phyloP scores from a whole-genome alignment of 2,329 filamentous ascomycete genomes.

The Bertia moriformis region DNA sequence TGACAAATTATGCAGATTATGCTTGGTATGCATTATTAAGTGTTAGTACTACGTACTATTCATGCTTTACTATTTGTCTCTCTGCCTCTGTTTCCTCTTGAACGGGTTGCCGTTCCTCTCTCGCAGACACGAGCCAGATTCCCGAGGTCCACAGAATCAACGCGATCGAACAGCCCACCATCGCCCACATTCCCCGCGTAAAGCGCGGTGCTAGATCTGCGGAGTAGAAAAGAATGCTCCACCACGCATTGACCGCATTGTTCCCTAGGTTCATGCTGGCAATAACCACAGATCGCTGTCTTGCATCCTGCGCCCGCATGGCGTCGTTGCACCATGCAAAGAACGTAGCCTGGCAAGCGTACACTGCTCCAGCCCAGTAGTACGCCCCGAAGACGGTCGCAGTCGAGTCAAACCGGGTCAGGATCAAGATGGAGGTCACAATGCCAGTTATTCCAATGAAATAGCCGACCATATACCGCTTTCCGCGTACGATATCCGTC shows the following conservation, averaged over 20 bases:
- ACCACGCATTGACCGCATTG: constrained; percentile 60
- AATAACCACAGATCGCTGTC: constrained; percentile 51
- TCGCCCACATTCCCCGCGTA: constrained; percentile 1
- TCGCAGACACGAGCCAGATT: not conserved
- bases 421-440: constrained; percentile 44
- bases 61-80: no score
- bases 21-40: no score
- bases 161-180: not conserved
- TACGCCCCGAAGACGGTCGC: constrained; percentile 47
- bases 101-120: no score
- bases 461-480: constrained; percentile 50
- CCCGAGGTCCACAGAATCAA: not conserved
- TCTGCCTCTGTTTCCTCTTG: no score
- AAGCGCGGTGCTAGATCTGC: constrained; percentile 54
- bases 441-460: constrained; percentile 54
- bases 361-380: constrained; percentile 56
- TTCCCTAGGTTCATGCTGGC: constrained; percentile 59
- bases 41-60: no score
- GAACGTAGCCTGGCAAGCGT: constrained; percentile 61
- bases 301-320: constrained; percentile 46
- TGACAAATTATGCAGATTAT: not conserved
- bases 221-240: constrained; percentile 58
- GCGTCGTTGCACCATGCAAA: constrained; percentile 66
- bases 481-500: constrained; percentile 49
- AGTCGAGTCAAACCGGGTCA: constrained; percentile 32